phyloP scores from a whole-genome alignment of 2,329 filamentous ascomycete species.

The Fusarium albosuccineum region DNA sequence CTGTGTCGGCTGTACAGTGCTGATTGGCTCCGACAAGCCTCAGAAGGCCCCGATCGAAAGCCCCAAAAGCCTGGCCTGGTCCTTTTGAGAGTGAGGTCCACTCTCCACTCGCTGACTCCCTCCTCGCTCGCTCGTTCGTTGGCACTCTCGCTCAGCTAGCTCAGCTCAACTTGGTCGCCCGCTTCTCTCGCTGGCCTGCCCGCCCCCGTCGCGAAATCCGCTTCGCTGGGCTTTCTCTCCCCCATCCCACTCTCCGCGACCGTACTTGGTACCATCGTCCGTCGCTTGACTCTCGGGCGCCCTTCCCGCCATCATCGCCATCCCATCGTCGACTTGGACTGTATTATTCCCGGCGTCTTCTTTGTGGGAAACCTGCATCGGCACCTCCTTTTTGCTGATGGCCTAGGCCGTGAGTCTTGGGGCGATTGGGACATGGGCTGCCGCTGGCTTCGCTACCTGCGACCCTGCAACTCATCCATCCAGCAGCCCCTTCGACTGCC shows the following conservation, averaged over 20 bases:
- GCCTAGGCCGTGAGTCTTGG: constrained; percentile 51
- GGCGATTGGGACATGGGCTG: constrained; percentile 58
- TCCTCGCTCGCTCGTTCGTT: constrained; percentile 30
- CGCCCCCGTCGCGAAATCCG: constrained; percentile 42
- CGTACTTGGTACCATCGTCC: constrained; percentile 32
- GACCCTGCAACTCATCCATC: constrained; percentile 46
- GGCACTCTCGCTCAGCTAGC: constrained; percentile 22
- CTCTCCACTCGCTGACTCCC: constrained; percentile 35
- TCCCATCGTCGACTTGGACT: constrained; percentile 34
- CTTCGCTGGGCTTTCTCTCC: constrained; percentile 20
- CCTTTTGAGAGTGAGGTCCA: constrained; percentile 40
- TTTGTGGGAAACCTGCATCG: constrained; percentile 18
- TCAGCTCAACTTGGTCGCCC: constrained; percentile 24
- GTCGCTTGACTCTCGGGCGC: constrained; percentile 20
- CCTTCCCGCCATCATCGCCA: constrained; percentile 37
- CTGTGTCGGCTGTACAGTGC: constrained; percentile 37
- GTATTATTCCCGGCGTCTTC: constrained; percentile 33
- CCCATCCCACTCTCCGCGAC: constrained; percentile 38
- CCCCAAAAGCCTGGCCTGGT: constrained; percentile 35
- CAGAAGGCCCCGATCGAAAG: constrained; percentile 32
- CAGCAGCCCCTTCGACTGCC: constrained; percentile 41
- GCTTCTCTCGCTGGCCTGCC: constrained; percentile 20
- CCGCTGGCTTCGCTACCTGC: constrained; percentile 50
- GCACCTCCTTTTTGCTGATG: constrained; percentile 47
- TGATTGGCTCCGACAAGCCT: constrained; percentile 17